Evolutionary conservation across 139 green algal genomes (phyloP), one percentile per base, ranked within the genome.

Genomic region (Astrephomene gubernaculifera): DNA sequence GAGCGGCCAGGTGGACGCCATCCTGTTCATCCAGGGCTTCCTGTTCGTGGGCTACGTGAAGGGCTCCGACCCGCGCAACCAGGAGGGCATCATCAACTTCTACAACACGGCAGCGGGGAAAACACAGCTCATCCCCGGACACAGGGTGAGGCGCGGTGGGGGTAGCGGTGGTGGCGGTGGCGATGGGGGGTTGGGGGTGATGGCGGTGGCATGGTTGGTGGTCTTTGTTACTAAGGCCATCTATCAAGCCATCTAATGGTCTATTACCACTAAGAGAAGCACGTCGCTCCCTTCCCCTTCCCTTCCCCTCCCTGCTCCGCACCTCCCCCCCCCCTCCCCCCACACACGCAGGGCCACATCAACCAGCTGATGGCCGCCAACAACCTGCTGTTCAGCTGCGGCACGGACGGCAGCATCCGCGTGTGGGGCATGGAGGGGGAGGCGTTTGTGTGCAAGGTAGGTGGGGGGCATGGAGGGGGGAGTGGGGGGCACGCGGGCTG

Each of bases 81-180:
- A 60, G 64, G 79, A 86, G 19, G 79, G 79, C 65, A 86, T 86
- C 79, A 86, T 86, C 64, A 86, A 86, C 35, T 52, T 79, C 36
- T 86, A 79, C 79, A 86, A 86, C 64, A 86, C 79, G 1, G 33
- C 79, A 5, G 27, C 45, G 25, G 79, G 79, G 25, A 76, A 78
- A 19, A 78, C 65, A 1, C 79, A 86, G 52, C 53, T 86, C 45
- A 76, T 86, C 33, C 64, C 79, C 0, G 79, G 79, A 45, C 79
- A 86, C 49, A 29, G 79, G 65, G 79, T 86, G 10, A 57, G 79
- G 0, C 29, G 71, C 4, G 17, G 43, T n/a, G n/a, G n/a, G n/a
- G n/a, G n/a, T n/a, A n/a, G n/a, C n/a, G n/a, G n/a, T n/a, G n/a
- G n/a, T n/a, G n/a, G n/a, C n/a, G n/a, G n/a, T n/a, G n/a, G n/a